phyloP scores from a whole-genome alignment of 2,329 filamentous ascomycete genomes.

The Akanthomyces dipterigenus region DNA sequence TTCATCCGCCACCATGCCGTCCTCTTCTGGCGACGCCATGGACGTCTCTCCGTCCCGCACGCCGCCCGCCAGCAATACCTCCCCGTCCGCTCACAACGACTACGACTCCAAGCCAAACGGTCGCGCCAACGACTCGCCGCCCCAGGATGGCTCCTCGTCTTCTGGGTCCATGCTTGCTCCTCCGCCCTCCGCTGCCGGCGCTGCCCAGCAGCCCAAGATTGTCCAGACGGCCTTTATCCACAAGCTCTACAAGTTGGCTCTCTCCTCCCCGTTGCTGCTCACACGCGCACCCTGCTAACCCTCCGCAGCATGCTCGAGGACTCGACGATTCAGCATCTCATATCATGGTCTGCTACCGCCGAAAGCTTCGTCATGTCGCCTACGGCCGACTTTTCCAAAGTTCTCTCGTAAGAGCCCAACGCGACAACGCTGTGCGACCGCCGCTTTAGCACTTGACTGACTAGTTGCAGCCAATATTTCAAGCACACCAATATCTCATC shows the following conservation, averaged over 20 bases:
- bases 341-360: constrained; percentile 88
- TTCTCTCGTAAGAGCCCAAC: constrained; percentile 69
- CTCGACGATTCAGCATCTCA: constrained; percentile 83
- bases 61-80: constrained; percentile 41
- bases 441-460: constrained; percentile 11
- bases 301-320: constrained; percentile 86
- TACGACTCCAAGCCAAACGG: constrained; percentile 29
- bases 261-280: no score
- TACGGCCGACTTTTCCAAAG: constrained; percentile 95
- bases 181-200: constrained; percentile 55
- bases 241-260: constrained; percentile 94
- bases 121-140: constrained; percentile 30
- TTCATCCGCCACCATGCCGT: constrained; percentile 53
- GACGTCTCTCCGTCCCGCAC: constrained; percentile 36
- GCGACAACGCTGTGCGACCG: constrained; percentile 10
- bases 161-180: constrained; percentile 44
- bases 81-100: constrained; percentile 38
- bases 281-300: constrained; percentile 18
- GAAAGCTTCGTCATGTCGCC: constrained; percentile 99
- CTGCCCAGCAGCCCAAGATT: constrained; percentile 89
- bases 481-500: constrained; percentile 99
- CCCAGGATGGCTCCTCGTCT: constrained; percentile 30
- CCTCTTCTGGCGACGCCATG: constrained; percentile 54
- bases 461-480: constrained; percentile 76
- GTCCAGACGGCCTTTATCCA: constrained; percentile 98